Evolutionary conservation across 306 rosid genomes (phyloP), one percentile per base, ranked within the genome.

Genomic region (Carpinus viminea): DNA sequence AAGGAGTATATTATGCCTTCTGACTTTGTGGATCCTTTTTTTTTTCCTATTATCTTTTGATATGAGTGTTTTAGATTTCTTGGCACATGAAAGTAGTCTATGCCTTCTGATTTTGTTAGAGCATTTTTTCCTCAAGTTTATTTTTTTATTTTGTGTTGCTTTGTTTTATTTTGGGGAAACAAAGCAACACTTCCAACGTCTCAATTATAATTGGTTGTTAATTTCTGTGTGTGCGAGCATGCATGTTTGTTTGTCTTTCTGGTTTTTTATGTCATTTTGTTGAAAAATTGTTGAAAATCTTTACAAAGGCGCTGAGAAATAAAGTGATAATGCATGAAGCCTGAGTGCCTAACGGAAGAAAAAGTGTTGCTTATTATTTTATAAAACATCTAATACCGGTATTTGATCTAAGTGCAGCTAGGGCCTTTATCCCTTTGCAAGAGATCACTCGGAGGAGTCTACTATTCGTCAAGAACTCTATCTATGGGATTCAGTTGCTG

Each of bases 391-490:
- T 46, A 13, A 76, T 21, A 52, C 17, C 18, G 26, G 48, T 76
- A 15, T 48, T 74, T 57, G 71, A 13, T 57, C 26, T 52, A 7
- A 24, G 34, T 88, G 88, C 45, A 94, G 97, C 83, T 94, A 60
- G 98, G 98, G 47, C 12, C 91, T 94, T 78, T 92, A 94, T 72
- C 98, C 98, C 6, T 92, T 94, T 82, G 71, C 97, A 4, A 90
- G 98, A 85, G 97, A 92, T 82, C 98, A 94, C 85, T 88, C 98
- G 0, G 88, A 2, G 0, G 86, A 28, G 78, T 13, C 0, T 13
- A 48, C 88, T 13, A 83, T 31, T 62, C 87, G 89, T 41, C 97
- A 83, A 86, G 98, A 94, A 88, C 96, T 92, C 34, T 94, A 92
- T 83, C 77, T 94, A 59, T 94, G 97, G 97, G 91, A 89, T 7